Conservation (phyloP, 352 stramenopile genomes). For the Pythium vanterpoolii region DNA sequence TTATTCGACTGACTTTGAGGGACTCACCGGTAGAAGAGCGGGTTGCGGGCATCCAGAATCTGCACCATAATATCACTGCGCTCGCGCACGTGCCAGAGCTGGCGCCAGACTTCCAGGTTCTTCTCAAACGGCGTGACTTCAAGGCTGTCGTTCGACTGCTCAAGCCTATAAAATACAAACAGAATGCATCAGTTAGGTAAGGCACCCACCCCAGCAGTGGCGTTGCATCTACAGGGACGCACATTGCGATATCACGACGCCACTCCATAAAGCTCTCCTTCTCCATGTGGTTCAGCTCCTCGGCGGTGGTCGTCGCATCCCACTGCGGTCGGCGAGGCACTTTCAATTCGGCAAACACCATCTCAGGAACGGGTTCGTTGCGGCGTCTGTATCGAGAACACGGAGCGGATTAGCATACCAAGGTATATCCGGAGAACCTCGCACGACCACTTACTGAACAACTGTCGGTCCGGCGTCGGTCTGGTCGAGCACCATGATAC, state of each 20-base stretch:
- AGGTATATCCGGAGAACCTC: not conserved
- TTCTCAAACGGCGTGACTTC: constrained; percentile 99
- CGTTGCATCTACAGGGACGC: constrained; percentile 9
- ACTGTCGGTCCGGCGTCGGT: constrained; percentile 49
- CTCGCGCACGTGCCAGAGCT: constrained; percentile 99
- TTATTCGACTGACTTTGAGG: not conserved
- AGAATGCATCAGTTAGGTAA: constrained; percentile 2
- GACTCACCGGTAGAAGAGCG: constrained; percentile 94
- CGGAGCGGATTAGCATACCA: not conserved
- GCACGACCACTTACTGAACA: constrained; percentile 51
- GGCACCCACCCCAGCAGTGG: not conserved
- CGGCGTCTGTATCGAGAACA: constrained; percentile 35
- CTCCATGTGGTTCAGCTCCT: constrained; percentile 95
- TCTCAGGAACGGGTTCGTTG: constrained; percentile 60
- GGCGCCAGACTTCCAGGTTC: constrained; percentile 99
- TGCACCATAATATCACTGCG: constrained; percentile 97
- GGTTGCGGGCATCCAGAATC: constrained; percentile 98
- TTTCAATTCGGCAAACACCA: constrained; percentile 94
- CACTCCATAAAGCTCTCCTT: constrained; percentile 98
- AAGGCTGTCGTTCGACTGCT: constrained; percentile 69
- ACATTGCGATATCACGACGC: constrained; percentile 94
- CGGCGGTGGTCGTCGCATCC: constrained; percentile 91
- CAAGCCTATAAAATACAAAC: constrained; percentile 36
- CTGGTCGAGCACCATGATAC: constrained; percentile 77
- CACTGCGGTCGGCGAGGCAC: constrained; percentile 96